These are phyloP conservation scores for Alternaria hordeiaustralica DNA, from an alignment of 2,329 filamentous ascomycete species.

Conservation along the genomic window DNA sequence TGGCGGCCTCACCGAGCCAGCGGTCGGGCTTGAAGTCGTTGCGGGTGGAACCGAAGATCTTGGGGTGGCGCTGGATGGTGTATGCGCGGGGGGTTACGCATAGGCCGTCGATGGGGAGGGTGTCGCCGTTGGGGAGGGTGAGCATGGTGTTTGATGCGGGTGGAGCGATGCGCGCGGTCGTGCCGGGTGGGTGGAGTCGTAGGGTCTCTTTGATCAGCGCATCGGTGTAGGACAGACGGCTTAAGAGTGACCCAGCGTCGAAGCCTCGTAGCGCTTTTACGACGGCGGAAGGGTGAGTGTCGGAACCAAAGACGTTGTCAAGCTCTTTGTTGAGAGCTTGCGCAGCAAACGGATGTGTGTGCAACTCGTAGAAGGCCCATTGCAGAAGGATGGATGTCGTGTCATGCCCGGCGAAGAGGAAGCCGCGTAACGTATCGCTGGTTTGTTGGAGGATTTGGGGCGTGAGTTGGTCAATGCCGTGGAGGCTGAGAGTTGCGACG, in stretches of 20 bases:
- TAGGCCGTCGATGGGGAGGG: conserved; percentile 16
- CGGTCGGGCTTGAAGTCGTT: conserved; percentile 33
- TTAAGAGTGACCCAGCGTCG: background rate
- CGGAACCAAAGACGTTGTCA: background rate
- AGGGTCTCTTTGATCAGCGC: conserved; percentile 54
- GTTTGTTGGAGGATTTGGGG: conserved; percentile 37
- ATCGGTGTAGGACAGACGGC: conserved; percentile 51
- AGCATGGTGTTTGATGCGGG: conserved; percentile 11
- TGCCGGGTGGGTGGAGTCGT: conserved; percentile 49
- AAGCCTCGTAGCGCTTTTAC: background rate
- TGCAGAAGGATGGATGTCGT: conserved; percentile 35
- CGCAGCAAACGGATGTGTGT: conserved; percentile 22
- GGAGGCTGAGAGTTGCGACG: conserved; percentile 21
- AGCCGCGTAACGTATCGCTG: conserved; percentile 45
- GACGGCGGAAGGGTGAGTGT: background rate
- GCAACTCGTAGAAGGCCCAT: conserved; percentile 36
- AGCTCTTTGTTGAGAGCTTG: background rate
- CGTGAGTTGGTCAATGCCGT: conserved; percentile 19
- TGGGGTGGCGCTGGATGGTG: conserved; percentile 24
- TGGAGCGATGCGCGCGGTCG: conserved; percentile 22
- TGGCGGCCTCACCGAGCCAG: conserved; percentile 19
- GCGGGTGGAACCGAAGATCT: conserved; percentile 16
- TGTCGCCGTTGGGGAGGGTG: conserved; percentile 14
- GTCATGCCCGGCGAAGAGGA: conserved; percentile 45
- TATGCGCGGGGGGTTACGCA: conserved; percentile 19